Base-by-base conservation (phyloP, 1,139 yeast genomes). In the Zhuliangozyma blackwelliae region DNA sequence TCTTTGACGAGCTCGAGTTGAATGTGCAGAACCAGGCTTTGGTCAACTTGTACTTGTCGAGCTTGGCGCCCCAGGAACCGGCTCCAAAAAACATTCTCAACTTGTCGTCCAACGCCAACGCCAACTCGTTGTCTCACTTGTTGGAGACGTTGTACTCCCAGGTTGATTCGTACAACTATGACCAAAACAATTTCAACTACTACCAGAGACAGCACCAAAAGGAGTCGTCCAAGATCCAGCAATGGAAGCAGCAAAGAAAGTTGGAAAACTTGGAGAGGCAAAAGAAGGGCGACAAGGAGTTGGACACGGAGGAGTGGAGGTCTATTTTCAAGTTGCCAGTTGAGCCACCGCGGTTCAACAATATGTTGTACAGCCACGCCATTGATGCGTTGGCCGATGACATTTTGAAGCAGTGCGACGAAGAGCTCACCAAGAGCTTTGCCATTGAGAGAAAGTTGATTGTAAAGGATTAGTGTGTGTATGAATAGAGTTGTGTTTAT, bases 141-240 rank as follows among this genome's bases (percentile, higher is more conserved):
- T 75, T 83, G 45, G 95, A 86, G 55, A 76, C 77, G 33, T 71
- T 88, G 51, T 75, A 82, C 54, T 84, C 82, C 40, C 79, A 88
- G 37, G 76, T 85, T 32, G 95, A 88, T 58, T 80, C 83, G 34
- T 81, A 79, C 66, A 82, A 82, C 64, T 82, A 82, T 54, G 94
- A 85, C 55, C 87, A 85, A 58, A 82, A 84, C 50, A 85, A 82
- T 63, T 82, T 83, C 69, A 85, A 85, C 66, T 82, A 81, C 60
- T 87, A 80, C 67, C 95, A 85, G 65, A 79, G 95, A 66, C 82
- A 79, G 52, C 68, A 78, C 47, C 77, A 81, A 37, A 77, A 89
- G 58, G 95, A 86, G 55, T 71, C 72, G 57, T 64, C 79, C 42
- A 84, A 82, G 66, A 74, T 85, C 46, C 70, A 73, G 46, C 88